phyloP scores from a whole-genome alignment of 495 filamentous ascomycete genomes.

The Ramalina peruviana region DNA sequence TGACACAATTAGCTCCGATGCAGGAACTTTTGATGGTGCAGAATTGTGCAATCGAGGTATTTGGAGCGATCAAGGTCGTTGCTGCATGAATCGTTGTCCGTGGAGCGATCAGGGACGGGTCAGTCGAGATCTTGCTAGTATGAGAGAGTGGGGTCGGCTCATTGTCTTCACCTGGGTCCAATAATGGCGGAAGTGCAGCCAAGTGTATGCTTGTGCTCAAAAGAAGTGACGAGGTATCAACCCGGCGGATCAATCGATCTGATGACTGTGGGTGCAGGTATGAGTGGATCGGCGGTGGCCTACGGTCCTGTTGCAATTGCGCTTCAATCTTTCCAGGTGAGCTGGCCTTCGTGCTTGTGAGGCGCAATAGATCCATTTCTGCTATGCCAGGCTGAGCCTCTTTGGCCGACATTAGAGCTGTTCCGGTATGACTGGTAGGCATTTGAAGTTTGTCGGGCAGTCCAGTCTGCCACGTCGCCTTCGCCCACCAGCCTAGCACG shows the following conservation, averaged over 20 bases:
- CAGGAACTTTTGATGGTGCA: conserved; percentile 78
- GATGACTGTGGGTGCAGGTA: conserved; percentile 48
- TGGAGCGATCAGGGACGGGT: conserved; percentile 55
- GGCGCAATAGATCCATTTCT: not conserved
- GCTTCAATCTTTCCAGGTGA: conserved; percentile 25
- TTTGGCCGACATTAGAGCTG: not conserved
- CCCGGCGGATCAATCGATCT: conserved; percentile 57
- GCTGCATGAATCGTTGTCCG: conserved; percentile 59
- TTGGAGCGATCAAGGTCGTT: conserved; percentile 70
- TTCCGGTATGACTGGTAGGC: not conserved
- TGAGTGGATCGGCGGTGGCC: conserved; percentile 50
- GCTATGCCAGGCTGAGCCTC: not conserved
- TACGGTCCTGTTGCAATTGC: conserved; percentile 5
- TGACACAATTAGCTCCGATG: conserved; percentile 73
- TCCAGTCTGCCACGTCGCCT: conserved; percentile 77
- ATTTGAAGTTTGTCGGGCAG: conserved; percentile 65
- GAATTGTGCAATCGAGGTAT: conserved; percentile 72
- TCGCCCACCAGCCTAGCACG: conserved; percentile 88
- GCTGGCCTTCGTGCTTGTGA: conserved; percentile 30
- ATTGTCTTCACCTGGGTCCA: conserved; percentile 46
- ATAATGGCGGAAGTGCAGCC: conserved; percentile 55
- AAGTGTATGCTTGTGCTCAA: conserved; percentile 71
- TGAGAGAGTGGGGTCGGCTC: conserved; percentile 59
- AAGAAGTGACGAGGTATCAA: conserved; percentile 73
- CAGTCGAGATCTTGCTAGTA: conserved; percentile 60